A percentile compares a stretch with the other conserved stretches of the same genome.
These are phyloP conservation scores for Solanum ahanhuiri DNA, from an alignment of 257 asterid genomes.

Conservation along the genomic window DNA sequence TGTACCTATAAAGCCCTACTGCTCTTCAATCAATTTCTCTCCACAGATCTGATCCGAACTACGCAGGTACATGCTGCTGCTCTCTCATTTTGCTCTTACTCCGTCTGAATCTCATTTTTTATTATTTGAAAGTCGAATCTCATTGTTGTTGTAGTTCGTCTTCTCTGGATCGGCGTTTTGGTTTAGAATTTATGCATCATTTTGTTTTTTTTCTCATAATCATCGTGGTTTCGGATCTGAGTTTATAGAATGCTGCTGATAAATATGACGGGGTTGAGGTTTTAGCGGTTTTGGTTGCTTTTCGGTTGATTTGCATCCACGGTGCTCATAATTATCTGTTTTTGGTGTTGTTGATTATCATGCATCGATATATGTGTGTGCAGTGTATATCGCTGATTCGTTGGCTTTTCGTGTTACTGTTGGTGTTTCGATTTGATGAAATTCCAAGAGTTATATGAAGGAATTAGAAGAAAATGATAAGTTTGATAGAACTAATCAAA, in stretches of 20 bases:
- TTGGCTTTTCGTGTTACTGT: neutral
- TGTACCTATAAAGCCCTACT: neutral
- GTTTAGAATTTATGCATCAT: neutral
- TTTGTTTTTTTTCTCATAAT: neutral
- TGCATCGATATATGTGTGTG: neutral
- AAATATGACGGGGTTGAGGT: neutral
- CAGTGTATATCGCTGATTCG: neutral
- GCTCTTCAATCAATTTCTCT: neutral
- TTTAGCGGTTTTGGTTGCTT: neutral
- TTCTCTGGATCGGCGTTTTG: neutral
- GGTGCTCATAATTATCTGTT: neutral
- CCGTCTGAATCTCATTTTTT: neutral
- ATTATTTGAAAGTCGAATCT: neutral
- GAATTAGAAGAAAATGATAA: neutral
- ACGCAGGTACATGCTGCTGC: neutral
- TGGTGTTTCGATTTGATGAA: neutral
- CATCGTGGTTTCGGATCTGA: neutral
- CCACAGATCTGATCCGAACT: neutral
- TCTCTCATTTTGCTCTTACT: neutral
- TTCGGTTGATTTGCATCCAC: neutral
- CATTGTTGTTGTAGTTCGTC: neutral
- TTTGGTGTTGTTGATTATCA: neutral
- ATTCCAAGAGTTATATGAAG: neutral
- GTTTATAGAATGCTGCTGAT: neutral
- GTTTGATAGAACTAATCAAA: neutral